These are phyloP conservation scores for Raphanus raphanistrum DNA, from an alignment of 345 rosid genomes.

Conservation along the genomic window DNA sequence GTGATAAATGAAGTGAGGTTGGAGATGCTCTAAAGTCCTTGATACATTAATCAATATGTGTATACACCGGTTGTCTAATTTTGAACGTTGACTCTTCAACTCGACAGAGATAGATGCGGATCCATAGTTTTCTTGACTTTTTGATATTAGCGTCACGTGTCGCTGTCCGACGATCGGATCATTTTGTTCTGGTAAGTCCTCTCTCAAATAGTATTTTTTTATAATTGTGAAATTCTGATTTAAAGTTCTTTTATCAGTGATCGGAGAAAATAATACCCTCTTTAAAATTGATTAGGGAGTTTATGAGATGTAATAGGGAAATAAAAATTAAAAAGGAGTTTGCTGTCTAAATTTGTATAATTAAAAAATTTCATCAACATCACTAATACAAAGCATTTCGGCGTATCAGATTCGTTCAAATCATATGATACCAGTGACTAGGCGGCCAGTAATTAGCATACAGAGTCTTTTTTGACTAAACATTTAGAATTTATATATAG, in stretches of 20 bases:
- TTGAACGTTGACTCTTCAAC: conserved; percentile 36
- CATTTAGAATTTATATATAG: not conserved
- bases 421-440: not conserved
- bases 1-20: no score
- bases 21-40: not conserved
- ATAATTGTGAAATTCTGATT: not conserved
- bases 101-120: conserved; percentile 10
- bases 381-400: not conserved
- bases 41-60: not conserved
- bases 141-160: not conserved
- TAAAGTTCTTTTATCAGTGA: not conserved
- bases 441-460: not conserved
- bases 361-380: not conserved
- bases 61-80: not conserved
- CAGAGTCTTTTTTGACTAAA: not conserved
- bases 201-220: not conserved
- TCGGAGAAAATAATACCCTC: not conserved
- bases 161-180: not conserved
- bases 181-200: not conserved
- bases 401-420: not conserved
- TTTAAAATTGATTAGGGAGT: not conserved
- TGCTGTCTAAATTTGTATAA: not conserved
- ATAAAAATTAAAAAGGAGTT: not conserved
- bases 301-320: not conserved
- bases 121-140: not conserved